A percentile compares a stretch with the other conserved stretches of the same genome.
These are phyloP conservation scores for Cyclocybe aegerita DNA, from an alignment of 768 basidiomycete genomes.

Conservation along the genomic window DNA sequence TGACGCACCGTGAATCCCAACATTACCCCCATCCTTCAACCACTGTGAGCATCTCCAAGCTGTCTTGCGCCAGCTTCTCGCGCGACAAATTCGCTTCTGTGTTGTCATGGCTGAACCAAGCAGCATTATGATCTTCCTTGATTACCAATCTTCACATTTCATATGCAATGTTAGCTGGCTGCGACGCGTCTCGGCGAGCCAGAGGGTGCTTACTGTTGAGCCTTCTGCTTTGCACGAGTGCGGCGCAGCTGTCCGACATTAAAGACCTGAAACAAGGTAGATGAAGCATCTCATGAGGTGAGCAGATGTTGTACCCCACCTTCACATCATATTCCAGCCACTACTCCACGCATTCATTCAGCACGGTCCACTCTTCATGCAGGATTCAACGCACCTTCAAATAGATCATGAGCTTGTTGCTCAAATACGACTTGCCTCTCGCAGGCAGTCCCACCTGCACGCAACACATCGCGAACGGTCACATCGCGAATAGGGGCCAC, in stretches of 20 bases:
- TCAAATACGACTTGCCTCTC: slow-evolving; percentile 96
- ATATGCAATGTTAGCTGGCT: neutral
- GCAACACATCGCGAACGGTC: neutral
- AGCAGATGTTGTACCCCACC: slow-evolving; percentile 34
- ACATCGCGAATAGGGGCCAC: too few relatives aligned
- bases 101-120: slow-evolving; percentile 89
- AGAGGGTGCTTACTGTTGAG: slow-evolving; percentile 55
- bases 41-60: slow-evolving; percentile 93
- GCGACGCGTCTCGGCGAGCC: neutral
- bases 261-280: slow-evolving; percentile 68
- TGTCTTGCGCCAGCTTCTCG: slow-evolving; percentile 85
- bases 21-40: slow-evolving; percentile 94
- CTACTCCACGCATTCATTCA: slow-evolving; percentile 39
- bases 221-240: slow-evolving; percentile 78
- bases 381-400: slow-evolving; percentile 61
- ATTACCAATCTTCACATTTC: slow-evolving; percentile 60
- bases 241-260: slow-evolving; percentile 95
- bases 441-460: slow-evolving; percentile 93
- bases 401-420: slow-evolving; percentile 97
- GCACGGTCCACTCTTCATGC: slow-evolving; percentile 13
- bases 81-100: slow-evolving; percentile 71
- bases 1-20: slow-evolving; percentile 88
- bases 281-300: neutral
- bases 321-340: slow-evolving; percentile 99
- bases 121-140: slow-evolving; percentile 88